A percentile compares a stretch with the other conserved stretches of the same genome.
Conservation (phyloP, 1,139 yeast species). For the Saccharomycopsis hybrid region DNA sequence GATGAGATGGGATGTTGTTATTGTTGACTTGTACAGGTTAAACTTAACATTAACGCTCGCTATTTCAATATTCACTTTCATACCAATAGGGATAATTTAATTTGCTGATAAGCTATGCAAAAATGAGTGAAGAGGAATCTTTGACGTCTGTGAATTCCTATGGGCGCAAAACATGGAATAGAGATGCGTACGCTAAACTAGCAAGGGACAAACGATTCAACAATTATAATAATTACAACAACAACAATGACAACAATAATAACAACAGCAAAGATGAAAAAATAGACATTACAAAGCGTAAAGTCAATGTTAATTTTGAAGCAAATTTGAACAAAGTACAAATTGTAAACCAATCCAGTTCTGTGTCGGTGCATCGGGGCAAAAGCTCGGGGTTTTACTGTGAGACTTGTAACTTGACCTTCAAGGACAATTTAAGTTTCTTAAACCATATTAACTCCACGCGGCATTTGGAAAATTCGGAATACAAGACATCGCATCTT, state of each 20-base stretch:
- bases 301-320: conserved; percentile 32
- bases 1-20: not conserved
- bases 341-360: conserved; percentile 38
- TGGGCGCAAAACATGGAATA: conserved; percentile 68
- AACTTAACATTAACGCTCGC: no score
- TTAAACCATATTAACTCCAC: conserved; percentile 80
- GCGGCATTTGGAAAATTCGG: conserved; percentile 39
- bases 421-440: conserved; percentile 72
- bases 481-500: conserved; percentile 38
- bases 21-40: not conserved
- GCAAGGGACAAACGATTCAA: conserved; percentile 30
- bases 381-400: conserved; percentile 79
- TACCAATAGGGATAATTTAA: not conserved
- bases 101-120: not conserved
- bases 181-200: conserved; percentile 50
- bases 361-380: conserved; percentile 42
- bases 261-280: not conserved
- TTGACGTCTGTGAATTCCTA: conserved; percentile 28
- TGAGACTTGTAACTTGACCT: conserved; percentile 70
- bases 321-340: conserved; percentile 40
- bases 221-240: not conserved
- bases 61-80: no score
- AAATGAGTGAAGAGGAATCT: not conserved
- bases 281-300: conserved; percentile 26
- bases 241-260: not conserved